Evolutionary conservation across 2,329 filamentous ascomycete genomes (phyloP), one percentile per base, ranked within the genome.

Genomic region (Cytospora piceicola): DNA sequence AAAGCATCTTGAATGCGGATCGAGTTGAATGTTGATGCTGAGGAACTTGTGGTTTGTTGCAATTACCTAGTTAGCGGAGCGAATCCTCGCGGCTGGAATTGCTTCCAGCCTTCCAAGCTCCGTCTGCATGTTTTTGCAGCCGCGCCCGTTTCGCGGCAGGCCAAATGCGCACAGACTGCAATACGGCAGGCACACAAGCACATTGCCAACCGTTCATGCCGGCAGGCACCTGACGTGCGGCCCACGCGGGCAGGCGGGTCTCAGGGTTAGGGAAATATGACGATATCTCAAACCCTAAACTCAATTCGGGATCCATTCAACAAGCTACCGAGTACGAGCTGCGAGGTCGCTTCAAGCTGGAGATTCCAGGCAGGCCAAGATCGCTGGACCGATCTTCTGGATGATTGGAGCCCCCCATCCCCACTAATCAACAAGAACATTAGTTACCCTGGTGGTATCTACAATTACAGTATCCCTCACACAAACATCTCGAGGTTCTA

Each of bases 1-100:
- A 68, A 29, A 68, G 64, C 67, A 68, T 68, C 39, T 42, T 68
- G 64, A 36, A 39, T 61, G 20, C 30, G 58, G 27, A 46, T 14
- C 53, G 20, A 5, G 24, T 29, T 63, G 14, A 55, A 29, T 55
- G 46, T 22, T 56, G 54, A 42, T 59, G 62, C 36, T 17, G 62
- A 36, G 34, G 29, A 34, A 22, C 20, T 22, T 61, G 42, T 32
- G 30, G n/a, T 39, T 27, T 32, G 29, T 39, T 53, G 60, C 53
- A 36, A 36, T 29, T 24, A 49, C 39, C 52, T 30, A 42, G 29
- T 39, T 30, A 42, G 29, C 30, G 29, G 53, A 55, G 29, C 36
- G 60, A 32, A 22, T 29, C 39, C 60, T 63, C 60, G 30, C 46
- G 60, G 60, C 60, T 63, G 60, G 5, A 14, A 39, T 61, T 20